These are phyloP conservation scores for Malassezia slooffiae DNA, from an alignment of 1,284 basidiomycete species.

Conservation along the genomic window DNA sequence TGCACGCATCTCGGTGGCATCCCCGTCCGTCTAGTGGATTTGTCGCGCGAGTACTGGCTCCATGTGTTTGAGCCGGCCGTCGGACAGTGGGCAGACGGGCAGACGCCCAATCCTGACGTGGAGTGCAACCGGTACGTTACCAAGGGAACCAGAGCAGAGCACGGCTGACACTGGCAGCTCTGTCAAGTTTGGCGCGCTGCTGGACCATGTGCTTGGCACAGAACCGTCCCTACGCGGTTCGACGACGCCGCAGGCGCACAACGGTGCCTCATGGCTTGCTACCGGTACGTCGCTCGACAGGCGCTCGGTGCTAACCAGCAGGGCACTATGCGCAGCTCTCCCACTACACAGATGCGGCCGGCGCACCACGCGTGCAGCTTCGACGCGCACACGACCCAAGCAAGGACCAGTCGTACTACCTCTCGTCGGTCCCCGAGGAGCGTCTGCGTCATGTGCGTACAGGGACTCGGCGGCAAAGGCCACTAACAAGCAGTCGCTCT, in stretches of 20 bases:
- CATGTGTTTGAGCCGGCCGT: conserved; percentile 38
- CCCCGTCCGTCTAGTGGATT: conserved; percentile 47
- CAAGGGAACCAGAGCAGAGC: no score
- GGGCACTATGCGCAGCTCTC: conserved; percentile 71
- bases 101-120: conserved; percentile 81
- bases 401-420: conserved; percentile 92
- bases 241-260: no score
- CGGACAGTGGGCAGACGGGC: conserved; percentile 28
- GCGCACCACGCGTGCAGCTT: conserved; percentile 23
- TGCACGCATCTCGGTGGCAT: conserved; percentile 59
- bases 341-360: conserved; percentile 50
- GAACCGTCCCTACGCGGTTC: not conserved
- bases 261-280: not conserved
- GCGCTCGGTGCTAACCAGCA: conserved; percentile 52
- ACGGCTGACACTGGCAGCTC: conserved; percentile 54
- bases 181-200: conserved; percentile 82
- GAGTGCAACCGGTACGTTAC: conserved; percentile 68
- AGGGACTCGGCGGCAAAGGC: no score
- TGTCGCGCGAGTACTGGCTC: conserved; percentile 36
- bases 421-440: conserved; percentile 51
- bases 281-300: conserved; percentile 59
- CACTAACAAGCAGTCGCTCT: conserved; percentile 52
- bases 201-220: conserved; percentile 52
- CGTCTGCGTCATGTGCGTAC: conserved; percentile 45
- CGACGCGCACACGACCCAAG: conserved; percentile 33